Conservation (phyloP, 148 eudicot species). For the Rhododendron vialii region DNA sequence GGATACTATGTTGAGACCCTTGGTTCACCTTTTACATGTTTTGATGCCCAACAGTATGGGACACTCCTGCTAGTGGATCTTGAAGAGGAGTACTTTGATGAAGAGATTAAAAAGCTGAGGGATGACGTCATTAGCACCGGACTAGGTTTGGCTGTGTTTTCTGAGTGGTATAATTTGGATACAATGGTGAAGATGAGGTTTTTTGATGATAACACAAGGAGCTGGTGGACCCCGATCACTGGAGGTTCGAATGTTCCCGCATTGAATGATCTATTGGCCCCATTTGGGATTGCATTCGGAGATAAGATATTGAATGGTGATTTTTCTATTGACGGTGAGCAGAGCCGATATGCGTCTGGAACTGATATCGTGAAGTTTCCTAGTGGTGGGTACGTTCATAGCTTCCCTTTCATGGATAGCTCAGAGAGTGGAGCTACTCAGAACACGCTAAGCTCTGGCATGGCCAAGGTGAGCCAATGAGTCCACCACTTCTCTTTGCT, state of each 20-base stretch:
- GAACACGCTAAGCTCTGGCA: constrained; percentile 51
- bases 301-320: constrained; percentile 95
- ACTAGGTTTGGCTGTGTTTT: constrained; percentile 82
- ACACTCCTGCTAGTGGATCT: constrained; percentile 95
- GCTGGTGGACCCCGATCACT: constrained; percentile 99
- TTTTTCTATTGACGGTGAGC: constrained; percentile 75
- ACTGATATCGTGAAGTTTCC: constrained; percentile 85
- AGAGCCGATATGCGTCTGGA: constrained; percentile 93
- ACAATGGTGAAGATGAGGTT: constrained; percentile 94
- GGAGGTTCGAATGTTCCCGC: constrained; percentile 98
- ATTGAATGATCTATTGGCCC: constrained; percentile 89
- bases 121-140: constrained; percentile 76
- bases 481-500: neutral
- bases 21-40: constrained; percentile 97
- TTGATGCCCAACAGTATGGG: constrained; percentile 92
- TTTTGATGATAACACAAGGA: constrained; percentile 96
- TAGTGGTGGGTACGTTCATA: constrained; percentile 82
- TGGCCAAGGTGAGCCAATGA: constrained; percentile 53
- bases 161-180: constrained; percentile 98
- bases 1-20: constrained; percentile 92
- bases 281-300: constrained; percentile 93
- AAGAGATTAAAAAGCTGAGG: constrained; percentile 75
- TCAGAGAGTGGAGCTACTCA: constrained; percentile 82
- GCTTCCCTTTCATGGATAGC: constrained; percentile 85
- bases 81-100: constrained; percentile 90